Conservation (phyloP, 2,329 filamentous ascomycete genomes). For the Orbilia javanica region DNA sequence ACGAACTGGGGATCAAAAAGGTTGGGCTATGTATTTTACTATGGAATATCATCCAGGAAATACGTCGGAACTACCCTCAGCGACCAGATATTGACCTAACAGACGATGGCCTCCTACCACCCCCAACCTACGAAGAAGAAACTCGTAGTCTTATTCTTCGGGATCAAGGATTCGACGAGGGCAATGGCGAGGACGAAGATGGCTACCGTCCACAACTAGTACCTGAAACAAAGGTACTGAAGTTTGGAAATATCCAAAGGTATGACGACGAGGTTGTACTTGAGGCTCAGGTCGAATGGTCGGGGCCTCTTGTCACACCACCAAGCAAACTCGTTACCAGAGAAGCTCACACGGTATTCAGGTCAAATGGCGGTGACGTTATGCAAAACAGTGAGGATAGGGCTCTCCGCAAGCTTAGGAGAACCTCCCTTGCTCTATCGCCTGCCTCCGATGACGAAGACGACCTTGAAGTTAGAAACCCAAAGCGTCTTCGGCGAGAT, state of each 20-base stretch:
- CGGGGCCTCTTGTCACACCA: not conserved
- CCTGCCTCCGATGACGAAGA: not conserved
- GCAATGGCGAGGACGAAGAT: not conserved
- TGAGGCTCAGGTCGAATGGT: not conserved
- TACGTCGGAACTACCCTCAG: slow-evolving; percentile 8
- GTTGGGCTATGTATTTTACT: slow-evolving; percentile 14
- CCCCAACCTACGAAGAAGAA: not conserved
- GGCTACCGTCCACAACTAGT: not conserved
- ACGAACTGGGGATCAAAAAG: slow-evolving; percentile 13
- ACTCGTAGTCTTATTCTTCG: not conserved
- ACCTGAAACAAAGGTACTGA: slow-evolving; percentile 24
- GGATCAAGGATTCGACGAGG: not conserved
- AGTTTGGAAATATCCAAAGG: slow-evolving; percentile 18
- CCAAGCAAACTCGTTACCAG: slow-evolving; percentile 1
- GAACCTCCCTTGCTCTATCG: not conserved
- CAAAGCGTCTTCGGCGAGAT: not conserved
- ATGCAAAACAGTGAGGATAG: not conserved
- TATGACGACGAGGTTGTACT: not conserved
- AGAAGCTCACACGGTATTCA: slow-evolving; percentile 1
- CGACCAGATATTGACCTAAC: not conserved
- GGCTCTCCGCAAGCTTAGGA: not conserved
- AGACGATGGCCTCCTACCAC: slow-evolving; percentile 24
- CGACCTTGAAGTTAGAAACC: slow-evolving; percentile 2
- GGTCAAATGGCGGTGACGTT: not conserved
- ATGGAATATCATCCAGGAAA: slow-evolving; percentile 12